Base-by-base conservation (phyloP, 164 flowering plant species). In the Cinnamomum micranthum region DNA sequence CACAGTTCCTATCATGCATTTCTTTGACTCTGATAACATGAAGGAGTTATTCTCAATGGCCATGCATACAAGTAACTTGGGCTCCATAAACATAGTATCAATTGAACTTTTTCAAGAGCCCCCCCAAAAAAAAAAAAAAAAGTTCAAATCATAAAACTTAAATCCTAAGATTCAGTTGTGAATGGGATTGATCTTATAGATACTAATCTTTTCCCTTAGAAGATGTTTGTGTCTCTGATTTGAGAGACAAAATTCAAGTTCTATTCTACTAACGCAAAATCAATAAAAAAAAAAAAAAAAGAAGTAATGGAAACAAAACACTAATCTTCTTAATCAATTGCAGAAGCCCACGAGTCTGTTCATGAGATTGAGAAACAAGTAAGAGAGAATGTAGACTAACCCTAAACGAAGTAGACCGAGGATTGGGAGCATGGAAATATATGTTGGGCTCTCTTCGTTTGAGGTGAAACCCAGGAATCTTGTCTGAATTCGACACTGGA, bases 361-460 rank as follows among this genome's bases (percentile, higher is more conserved):
- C 1, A 64, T 25, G 67, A 23, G 5, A 24, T 22, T 13, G 5
- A 64, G 23, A 25, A 25, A 11, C 10, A 64, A 64, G 28, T 2
- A 14, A 64, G 6, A 64, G 67, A 64, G 28, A 64, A 22, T 47
- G 76, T n/a, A 27, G 28, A 72, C 83, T 74, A 20, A 84, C 88
- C 82, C 68, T 65, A 69, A 68, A 66, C 15, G 81, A 80, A 75
- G 70, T 58, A 69, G 80, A 84, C 65, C 14, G 47, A 41, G 47
- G 31, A 69, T 82, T 70, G 75, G 65, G 80, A 77, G 41, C 80
- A 60, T 17, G 58, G 35, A 80, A 58, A 72, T 69, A 65, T 9
- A n/a, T 47, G 71, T 31, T 66, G 72, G 77, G 22, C 47, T 47
- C 51, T 67, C 72, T 73, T 63, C 80, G 71, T 52, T 62, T 69